Evolutionary conservation across 768 basidiomycete genomes (phyloP), one percentile per base, ranked within the genome.

Genomic region (Lactifluus rugatus): DNA sequence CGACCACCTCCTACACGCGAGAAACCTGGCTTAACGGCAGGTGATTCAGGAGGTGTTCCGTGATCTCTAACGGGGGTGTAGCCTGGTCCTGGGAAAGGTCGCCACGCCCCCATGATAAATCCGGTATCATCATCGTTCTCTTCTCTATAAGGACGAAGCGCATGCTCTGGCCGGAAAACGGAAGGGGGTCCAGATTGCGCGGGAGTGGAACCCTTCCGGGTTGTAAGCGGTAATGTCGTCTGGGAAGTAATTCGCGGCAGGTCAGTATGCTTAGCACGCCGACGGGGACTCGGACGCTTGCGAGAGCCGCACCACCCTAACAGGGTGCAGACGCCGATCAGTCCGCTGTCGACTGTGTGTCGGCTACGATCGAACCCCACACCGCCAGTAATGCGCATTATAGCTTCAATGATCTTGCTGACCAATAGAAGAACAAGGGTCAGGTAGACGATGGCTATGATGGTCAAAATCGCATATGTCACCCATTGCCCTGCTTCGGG

Each of bases 91-190:
- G 81, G 81, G 74, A 81, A 87, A 28, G 84, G 81, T 63, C 86
- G 84, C 90, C 92, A 95, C n/a, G 94, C 90, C 42, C 85, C 86
- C 91, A 97, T 95, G 67, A 97, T 96, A 63, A 77, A 87, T 13
- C 89, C 87, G 17, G 75, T 77, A 62, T 89, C 89, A 64, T 87
- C 87, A 59, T 90, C 89, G 63, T 79, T 85, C 44, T 90, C 86
- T 66, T 90, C 87, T 62, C 77, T 78, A 68, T 89, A 89, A 28
- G 86, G 88, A 47, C 79, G 77, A 60, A 84, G 75, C 4, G 85
- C 87, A 48, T 89, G 87, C 64, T 92, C 89, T 0, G 89, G 90
- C 37, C 82, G 81, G 61, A 91, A 75, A 5, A 89, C 87, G 21
- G 80, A 85, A 14, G 84, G 87, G 9, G 81, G 81, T 39, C 75